Conservation (phyloP, 306 rosid species). For the Vachellia collinsii region DNA sequence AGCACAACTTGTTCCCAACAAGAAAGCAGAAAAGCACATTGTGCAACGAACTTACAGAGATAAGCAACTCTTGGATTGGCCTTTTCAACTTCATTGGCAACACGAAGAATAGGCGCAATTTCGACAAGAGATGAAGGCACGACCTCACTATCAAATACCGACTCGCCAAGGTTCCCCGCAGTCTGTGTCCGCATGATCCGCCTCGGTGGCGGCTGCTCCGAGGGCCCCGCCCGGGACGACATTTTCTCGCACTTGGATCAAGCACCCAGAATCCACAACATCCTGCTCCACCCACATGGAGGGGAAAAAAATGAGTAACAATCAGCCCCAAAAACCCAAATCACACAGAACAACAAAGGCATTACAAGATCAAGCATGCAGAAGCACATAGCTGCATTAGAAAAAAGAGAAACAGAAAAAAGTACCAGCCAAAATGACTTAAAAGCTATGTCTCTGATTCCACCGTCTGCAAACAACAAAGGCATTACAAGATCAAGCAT, state of each 20-base stretch:
- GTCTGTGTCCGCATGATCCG: conserved; percentile 89
- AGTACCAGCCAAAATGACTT: conserved; percentile 32
- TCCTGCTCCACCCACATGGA: not conserved
- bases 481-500: no score
- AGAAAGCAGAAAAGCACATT: not conserved
- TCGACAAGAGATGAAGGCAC: conserved; percentile 95
- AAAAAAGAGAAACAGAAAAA: not conserved
- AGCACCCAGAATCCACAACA: conserved; percentile 31
- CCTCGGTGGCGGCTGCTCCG: conserved; percentile 69
- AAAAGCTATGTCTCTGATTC: conserved; percentile 23
- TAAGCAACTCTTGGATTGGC: conserved; percentile 94
- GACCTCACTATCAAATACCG: conserved; percentile 82
- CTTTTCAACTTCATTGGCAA: conserved; percentile 94
- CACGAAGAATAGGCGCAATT: conserved; percentile 96
- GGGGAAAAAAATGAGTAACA: not conserved
- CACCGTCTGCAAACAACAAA: conserved; percentile 23
- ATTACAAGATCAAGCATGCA: not conserved
- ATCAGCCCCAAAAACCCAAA: not conserved
- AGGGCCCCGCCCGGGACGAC: conserved; percentile 65
- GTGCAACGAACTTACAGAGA: conserved; percentile 65
- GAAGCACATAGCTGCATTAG: not conserved
- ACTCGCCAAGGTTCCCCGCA: conserved; percentile 87
- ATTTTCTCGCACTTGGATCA: conserved; percentile 44
- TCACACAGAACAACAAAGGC: not conserved
- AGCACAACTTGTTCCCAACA: not conserved